Evolutionary conservation across 768 basidiomycete species (phyloP), one percentile per base, ranked within the genome.

Genomic region (Gautieria morchelliformis): DNA sequence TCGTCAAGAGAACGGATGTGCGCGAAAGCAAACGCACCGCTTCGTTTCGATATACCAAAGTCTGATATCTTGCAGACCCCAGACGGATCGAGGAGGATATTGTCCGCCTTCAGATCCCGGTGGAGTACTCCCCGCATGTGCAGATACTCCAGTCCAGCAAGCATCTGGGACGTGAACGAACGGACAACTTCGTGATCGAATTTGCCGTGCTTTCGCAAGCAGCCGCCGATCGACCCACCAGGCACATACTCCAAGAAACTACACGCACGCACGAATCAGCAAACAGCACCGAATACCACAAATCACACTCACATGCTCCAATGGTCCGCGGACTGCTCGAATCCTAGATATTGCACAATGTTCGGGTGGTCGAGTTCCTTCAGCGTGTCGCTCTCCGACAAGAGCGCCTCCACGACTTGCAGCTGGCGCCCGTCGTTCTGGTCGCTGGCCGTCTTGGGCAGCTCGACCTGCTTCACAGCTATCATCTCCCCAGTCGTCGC

Each of bases 201-300:
- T 66, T 89, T 89, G 61, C 93, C 93, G 66, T 97, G 87, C 60
- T 91, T 91, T 54, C 88, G 84, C 62, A 98, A 69, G 72, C 92
- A 85, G 66, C 88, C 83, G 63, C 92, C 91, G 59, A 99, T 82
- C 0, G 95, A 96, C 14, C 96, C 96, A 65, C 96, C 96, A 56
- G 95, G 93, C 55, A 99, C 95, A 68, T 99, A 99, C 74, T 99
- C 96, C 66, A 99, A 76, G 76, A 99, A 98, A 66, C 95, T 98
- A 61, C 40, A 56, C 17, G n/a, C 17, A 48, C 63, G 47, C 15
- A 5, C 10, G 20, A n/a, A 8, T 10, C 17, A 45, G 24, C 17
- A 6, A 49, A 58, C 42, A 40, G 46, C 22, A 40, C 56, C 9
- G 58, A 54, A 35, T 55, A 51, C 40, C 37, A 44, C 6, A 33